A percentile compares a stretch with the other conserved stretches of the same genome.
phyloP scores from a whole-genome alignment of 1,284 basidiomycete genomes.

The Cryptococcus sp. region DNA sequence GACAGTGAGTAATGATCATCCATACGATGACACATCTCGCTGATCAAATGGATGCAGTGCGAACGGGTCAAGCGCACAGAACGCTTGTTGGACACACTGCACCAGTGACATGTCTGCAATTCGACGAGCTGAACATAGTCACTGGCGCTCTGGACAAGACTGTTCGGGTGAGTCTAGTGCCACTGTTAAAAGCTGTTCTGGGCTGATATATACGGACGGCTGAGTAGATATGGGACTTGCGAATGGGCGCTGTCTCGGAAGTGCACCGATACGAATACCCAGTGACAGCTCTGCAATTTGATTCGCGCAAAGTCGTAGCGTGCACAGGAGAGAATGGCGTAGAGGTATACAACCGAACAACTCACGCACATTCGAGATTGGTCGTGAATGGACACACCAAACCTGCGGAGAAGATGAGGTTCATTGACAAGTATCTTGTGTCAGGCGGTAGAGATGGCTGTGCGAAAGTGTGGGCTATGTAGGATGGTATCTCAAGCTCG shows the following conservation, averaged over 20 bases:
- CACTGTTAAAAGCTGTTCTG: not conserved
- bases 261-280: slow-evolving; percentile 89
- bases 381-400: slow-evolving; percentile 87
- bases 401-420: slow-evolving; percentile 85
- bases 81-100: slow-evolving; percentile 91
- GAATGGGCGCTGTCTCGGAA: slow-evolving; percentile 83
- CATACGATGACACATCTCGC: too few relatives aligned
- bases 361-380: slow-evolving; percentile 80
- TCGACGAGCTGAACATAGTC: slow-evolving; percentile 91
- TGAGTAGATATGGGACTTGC: slow-evolving; percentile 89
- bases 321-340: slow-evolving; percentile 92
- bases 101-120: slow-evolving; percentile 92
- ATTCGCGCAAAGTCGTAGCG: slow-evolving; percentile 88
- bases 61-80: slow-evolving; percentile 94
- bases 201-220: not conserved
- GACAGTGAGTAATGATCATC: slow-evolving; percentile 69
- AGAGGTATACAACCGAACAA: slow-evolving; percentile 95
- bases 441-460: slow-evolving; percentile 84
- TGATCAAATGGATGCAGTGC: slow-evolving; percentile 62
- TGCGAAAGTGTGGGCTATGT: slow-evolving; percentile 96
- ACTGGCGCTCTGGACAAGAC: slow-evolving; percentile 93
- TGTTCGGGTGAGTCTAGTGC: slow-evolving; percentile 65
- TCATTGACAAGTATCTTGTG: slow-evolving; percentile 94
- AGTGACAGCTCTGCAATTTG: slow-evolving; percentile 91
- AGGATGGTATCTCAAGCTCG: not conserved